Evolutionary conservation across 2,329 filamentous ascomycete species (phyloP).

Genomic region (Aspergillus sergii): DNA sequence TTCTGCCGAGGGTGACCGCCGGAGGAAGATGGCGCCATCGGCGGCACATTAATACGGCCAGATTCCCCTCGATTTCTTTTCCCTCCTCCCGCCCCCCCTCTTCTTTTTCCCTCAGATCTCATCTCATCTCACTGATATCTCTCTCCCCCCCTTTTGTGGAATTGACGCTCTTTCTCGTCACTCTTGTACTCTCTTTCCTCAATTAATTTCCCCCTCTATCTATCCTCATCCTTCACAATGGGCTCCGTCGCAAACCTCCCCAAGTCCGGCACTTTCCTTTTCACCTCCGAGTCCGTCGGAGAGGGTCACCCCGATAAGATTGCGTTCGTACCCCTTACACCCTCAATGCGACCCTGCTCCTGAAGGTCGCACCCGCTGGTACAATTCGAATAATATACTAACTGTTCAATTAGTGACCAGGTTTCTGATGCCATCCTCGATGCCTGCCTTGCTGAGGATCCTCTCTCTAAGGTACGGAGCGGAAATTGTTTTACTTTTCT

Average conservation of each 20-base stretch:
- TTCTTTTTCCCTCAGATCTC: conserved; percentile 30
- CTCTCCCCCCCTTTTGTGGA: conserved; percentile 11
- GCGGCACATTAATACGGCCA: conserved; percentile 22
- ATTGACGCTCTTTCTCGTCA: not conserved
- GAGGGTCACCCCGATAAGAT: conserved; percentile 97
- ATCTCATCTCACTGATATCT: conserved; percentile 26
- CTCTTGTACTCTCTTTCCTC: not conserved
- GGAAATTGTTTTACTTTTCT: conserved; percentile 4
- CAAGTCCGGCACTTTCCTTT: conserved; percentile 70
- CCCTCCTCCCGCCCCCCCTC: conserved; percentile 24
- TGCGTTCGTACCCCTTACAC: conserved; percentile 55
- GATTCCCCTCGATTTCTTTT: conserved; percentile 12
- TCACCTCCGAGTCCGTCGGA: conserved; percentile 88
- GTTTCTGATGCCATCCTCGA: conserved; percentile 98
- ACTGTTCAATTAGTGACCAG: conserved; percentile 67
- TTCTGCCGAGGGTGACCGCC: conserved; percentile 32
- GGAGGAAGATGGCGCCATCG: conserved; percentile 33
- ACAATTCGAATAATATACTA: conserved; percentile 11
- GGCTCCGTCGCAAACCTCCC: conserved; percentile 53
- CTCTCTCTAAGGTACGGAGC: conserved; percentile 77
- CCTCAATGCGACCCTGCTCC: not conserved
- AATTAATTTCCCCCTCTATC: not conserved
- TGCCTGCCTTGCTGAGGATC: conserved; percentile 92
- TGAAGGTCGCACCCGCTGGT: conserved; percentile 12
- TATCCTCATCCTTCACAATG: conserved; percentile 55